Evolutionary conservation across 2,329 filamentous ascomycete genomes (phyloP).

Genomic region (Ascomycota sp.): DNA sequence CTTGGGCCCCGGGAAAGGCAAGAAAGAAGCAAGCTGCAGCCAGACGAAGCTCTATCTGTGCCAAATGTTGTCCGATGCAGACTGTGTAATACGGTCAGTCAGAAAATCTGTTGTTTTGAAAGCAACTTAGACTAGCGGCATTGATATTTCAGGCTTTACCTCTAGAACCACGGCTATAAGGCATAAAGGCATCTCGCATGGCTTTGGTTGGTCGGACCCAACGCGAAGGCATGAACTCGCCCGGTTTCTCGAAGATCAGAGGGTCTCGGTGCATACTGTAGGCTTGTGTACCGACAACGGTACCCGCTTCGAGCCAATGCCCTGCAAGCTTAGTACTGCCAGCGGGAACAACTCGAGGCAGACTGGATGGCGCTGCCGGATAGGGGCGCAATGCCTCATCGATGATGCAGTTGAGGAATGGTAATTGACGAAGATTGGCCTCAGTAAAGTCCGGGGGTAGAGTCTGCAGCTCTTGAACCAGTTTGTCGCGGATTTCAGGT

Average conservation of each 20-base stretch:
- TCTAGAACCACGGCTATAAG: conserved; percentile 31
- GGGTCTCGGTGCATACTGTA: conserved; percentile 26
- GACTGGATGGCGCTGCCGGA: conserved; percentile 15
- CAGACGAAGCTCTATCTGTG: conserved; percentile 32
- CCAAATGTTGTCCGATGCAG: conserved; percentile 37
- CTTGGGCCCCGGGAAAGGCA: conserved; percentile 16
- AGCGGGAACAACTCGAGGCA: conserved; percentile 19
- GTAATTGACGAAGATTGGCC: conserved; percentile 8
- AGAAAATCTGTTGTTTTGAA: background rate
- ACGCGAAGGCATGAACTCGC: conserved; percentile 5
- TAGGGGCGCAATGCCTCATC: conserved; percentile 25
- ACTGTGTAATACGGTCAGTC: conserved; percentile 5
- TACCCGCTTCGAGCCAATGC: conserved; percentile 17
- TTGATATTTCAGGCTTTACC: conserved; percentile 11
- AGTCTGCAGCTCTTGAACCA: conserved; percentile 15
- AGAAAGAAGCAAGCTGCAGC: conserved; percentile 30
- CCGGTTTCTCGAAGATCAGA: conserved; percentile 18
- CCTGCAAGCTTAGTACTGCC: conserved; percentile 18
- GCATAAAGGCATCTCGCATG: conserved; percentile 27
- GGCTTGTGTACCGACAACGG: conserved; percentile 19
- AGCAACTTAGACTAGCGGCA: background rate
- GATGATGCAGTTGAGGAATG: conserved; percentile 20
- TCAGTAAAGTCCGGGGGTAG: conserved; percentile 11
- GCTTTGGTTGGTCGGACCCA: conserved; percentile 8
- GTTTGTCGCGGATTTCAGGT: conserved; percentile 8